Evolutionary conservation across 352 stramenopile species (phyloP).

Genomic region (Globisporangium mamillatum): DNA sequence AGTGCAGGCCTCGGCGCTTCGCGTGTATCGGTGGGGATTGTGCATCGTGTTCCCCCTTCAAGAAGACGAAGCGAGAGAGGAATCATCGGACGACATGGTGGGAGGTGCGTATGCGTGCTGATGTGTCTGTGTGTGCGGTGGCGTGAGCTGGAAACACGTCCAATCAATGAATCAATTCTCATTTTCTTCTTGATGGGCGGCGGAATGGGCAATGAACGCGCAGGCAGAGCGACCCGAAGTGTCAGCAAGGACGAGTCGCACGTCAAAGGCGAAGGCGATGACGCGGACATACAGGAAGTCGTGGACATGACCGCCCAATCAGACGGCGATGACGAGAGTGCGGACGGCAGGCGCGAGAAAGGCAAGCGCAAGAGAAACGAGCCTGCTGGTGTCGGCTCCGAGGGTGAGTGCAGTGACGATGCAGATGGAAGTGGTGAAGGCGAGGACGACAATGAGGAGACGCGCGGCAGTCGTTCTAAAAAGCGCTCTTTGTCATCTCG

Average conservation of each 20-base stretch:
- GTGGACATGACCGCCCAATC: conserved; percentile 7
- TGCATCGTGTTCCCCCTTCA: background rate
- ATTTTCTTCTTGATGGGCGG: background rate
- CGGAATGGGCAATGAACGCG: background rate
- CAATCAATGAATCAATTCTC: background rate
- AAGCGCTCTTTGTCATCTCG: background rate
- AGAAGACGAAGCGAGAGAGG: background rate
- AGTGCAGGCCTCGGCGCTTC: background rate
- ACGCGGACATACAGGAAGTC: background rate
- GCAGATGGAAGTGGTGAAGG: background rate
- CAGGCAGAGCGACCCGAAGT: background rate
- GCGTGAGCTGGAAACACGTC: background rate
- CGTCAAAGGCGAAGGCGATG: background rate
- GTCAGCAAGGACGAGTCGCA: background rate
- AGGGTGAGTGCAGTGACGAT: background rate
- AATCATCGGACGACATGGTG: background rate
- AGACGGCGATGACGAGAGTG: background rate
- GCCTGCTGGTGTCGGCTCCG: background rate
- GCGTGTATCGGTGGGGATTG: background rate
- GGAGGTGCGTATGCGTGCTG: background rate
- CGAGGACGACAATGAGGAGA: background rate
- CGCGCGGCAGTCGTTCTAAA: background rate
- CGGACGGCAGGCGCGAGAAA: conserved; percentile 1
- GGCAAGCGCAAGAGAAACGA: conserved; percentile 4
- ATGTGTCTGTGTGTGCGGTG: background rate